phyloP scores from a whole-genome alignment of 2,329 filamentous ascomycete genomes.

The Exophiala mesophila region DNA sequence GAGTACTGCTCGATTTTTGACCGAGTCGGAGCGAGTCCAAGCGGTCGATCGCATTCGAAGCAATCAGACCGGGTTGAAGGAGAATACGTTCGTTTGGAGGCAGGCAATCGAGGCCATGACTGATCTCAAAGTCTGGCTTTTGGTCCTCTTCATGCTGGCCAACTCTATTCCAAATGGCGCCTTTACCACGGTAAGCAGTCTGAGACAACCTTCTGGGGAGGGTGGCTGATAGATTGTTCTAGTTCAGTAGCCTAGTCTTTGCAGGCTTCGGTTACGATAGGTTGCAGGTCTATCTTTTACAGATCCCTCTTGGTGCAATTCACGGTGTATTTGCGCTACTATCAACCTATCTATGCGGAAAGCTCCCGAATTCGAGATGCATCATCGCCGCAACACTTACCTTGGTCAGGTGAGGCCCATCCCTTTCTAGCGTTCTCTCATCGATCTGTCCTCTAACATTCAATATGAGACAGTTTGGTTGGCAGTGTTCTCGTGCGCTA shows the following conservation, averaged over 20 bases:
- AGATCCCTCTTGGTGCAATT: conserved; percentile 6
- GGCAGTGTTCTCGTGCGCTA: conserved; percentile 10
- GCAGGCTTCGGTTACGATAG: conserved; percentile 8
- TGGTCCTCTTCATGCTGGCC: conserved; percentile 21
- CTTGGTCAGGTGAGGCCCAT: conserved; percentile 1
- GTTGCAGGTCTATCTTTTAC: conserved; percentile 8
- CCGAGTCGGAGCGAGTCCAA: conserved; percentile 23
- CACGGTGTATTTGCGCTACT: conserved; percentile 7
- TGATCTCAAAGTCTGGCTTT: conserved; percentile 24
- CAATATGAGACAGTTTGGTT: conserved; percentile 3
- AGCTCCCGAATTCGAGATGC: conserved; percentile 1
- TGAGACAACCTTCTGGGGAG: too few species aligned
- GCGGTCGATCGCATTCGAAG: conserved; percentile 25
- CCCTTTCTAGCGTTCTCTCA: too few species aligned
- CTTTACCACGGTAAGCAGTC: conserved; percentile 27
- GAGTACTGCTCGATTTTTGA: conserved; percentile 26
- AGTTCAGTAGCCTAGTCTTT: conserved; percentile 9
- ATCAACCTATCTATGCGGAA: conserved; percentile 7
- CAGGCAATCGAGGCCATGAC: conserved; percentile 38
- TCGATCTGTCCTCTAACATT: neutral
- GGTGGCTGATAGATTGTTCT: too few species aligned
- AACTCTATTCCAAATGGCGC: conserved; percentile 31
- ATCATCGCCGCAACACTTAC: conserved; percentile 5
- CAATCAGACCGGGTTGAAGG: conserved; percentile 31
- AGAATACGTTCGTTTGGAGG: conserved; percentile 42